Conservation (phyloP, 1,139 yeast species). For the Hemisphaericaspora lyxosophila region DNA sequence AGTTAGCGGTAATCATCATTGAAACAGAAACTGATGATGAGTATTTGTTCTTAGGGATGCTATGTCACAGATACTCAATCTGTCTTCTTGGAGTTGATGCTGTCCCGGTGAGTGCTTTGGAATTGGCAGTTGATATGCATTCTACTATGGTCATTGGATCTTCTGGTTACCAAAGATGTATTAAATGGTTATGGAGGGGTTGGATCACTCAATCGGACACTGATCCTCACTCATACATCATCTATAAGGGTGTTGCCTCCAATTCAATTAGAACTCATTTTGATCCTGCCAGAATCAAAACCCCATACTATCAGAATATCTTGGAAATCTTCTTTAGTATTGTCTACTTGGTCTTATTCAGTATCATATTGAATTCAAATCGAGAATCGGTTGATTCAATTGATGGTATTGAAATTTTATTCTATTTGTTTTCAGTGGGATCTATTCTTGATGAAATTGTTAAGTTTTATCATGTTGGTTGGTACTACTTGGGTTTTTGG, state of each 20-base stretch:
- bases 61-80: conserved; percentile 74
- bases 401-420: conserved; percentile 50
- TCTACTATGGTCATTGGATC: conserved; percentile 75
- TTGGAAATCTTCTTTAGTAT: conserved; percentile 68
- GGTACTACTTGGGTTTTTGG: conserved; percentile 73
- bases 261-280: conserved; percentile 64
- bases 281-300: conserved; percentile 78
- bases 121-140: conserved; percentile 84
- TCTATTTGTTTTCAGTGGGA: conserved; percentile 68
- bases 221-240: conserved; percentile 67
- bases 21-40: conserved; percentile 59
- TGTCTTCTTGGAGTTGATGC: conserved; percentile 62
- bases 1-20: conserved; percentile 66
- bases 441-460: conserved; percentile 63
- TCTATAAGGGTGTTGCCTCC: conserved; percentile 61
- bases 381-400: conserved; percentile 31
- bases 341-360: conserved; percentile 60
- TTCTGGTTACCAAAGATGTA: conserved; percentile 80
- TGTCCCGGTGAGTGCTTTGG: conserved; percentile 69
- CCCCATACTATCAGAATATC: conserved; percentile 79
- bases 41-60: conserved; percentile 70
- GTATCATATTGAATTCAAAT: conserved; percentile 61
- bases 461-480: conserved; percentile 77
- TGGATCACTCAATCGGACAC: conserved; percentile 80
- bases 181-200: conserved; percentile 90